Evolutionary conservation across 1,284 basidiomycete genomes (phyloP), one percentile per base, ranked within the genome.

Genomic region (Ustilago bromivora): DNA sequence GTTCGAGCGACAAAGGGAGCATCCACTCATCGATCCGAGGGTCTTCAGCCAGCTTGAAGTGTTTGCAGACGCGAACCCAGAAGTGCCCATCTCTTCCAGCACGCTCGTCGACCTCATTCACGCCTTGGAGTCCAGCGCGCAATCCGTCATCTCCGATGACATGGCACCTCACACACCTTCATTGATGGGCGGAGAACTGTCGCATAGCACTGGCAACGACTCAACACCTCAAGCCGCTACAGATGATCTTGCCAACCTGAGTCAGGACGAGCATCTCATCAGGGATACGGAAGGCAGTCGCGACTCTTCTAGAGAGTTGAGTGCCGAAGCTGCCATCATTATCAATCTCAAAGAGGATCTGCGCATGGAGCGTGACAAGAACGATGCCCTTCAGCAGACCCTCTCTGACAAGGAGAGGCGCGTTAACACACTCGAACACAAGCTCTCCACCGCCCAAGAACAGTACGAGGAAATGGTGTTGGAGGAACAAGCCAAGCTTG

Each of bases 71-170:
- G 61, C 71, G 59, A 78, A 78, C 28, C 71, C 71, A 3, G 61
- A 78, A 32, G 67, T 67, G 8, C 76, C 76, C 40, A 65, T 78
- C 56, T 66, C 71, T 1, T 71, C 76, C 67, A 62, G 65, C 52
- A 65, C 68, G 58, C 66, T 78, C 31, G 71, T 78, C 61, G 65
- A 68, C 13, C 67, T 78, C 58, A 73, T 78, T 52, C 67, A 70
- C 28, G 71, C 61, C 7, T 36, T 74, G 12, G 71, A 78, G 49
- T 70, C 71, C 0, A 76, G 75, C 57, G 66, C 70, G 36, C 70
- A 59, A 32, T 66, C 66, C 13, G 58, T 58, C 46, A 47, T 54
- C 28, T 65, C 69, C 31, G 63, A 73, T 15, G 70, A 73, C n/a
- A 36, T 49, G 10, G 52, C 35, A 9, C 66, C 61, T 7, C 57